These are phyloP conservation scores for Yamadazyma buinensis DNA, from an alignment of 1,139 yeast species.

Conservation along the genomic window DNA sequence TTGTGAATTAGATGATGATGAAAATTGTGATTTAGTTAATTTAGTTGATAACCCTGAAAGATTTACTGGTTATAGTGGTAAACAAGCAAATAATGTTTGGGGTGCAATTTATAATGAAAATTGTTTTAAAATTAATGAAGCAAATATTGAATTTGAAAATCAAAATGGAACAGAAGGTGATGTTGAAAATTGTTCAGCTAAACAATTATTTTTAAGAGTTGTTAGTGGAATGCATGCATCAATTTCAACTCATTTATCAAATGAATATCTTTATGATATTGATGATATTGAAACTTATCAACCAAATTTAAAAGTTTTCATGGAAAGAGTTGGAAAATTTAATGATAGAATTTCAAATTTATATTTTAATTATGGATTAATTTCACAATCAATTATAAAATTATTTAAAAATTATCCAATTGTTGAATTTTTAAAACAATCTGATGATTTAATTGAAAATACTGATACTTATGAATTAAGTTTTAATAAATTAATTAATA, in stretches of 20 bases:
- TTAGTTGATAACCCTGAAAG: constrained; percentile 89
- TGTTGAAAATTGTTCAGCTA: constrained; percentile 60
- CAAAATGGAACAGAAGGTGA: too few species aligned
- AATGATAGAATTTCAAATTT: constrained; percentile 88
- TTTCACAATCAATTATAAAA: constrained; percentile 77
- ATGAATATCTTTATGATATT: constrained; percentile 70
- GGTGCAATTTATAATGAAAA: constrained; percentile 86
- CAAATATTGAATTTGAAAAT: too few species aligned
- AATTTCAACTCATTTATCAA: constrained; percentile 87
- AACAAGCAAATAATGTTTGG: constrained; percentile 92
- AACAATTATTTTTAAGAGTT: constrained; percentile 80
- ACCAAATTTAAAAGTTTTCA: constrained; percentile 77
- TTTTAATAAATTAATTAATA: constrained; percentile 10
- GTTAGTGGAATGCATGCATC: constrained; percentile 96
- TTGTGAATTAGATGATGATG: constrained; percentile 60
- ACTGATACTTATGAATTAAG: constrained; percentile 41
- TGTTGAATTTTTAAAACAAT: constrained; percentile 12
- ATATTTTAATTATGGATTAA: constrained; percentile 88
- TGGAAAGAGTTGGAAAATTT: constrained; percentile 84
- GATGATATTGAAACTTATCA: constrained; percentile 78
- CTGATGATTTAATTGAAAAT: constrained; percentile 13
- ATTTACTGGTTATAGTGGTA: constrained; percentile 94
- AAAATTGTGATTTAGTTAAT: constrained; percentile 74
- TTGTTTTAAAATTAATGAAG: constrained; percentile 50
- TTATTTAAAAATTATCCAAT: constrained; percentile 26